Percentiles rank a stretch among this genome's conserved stretches.
These are phyloP conservation scores for Yarrowia sp. DNA, from an alignment of 805 yeast genomes.

Conservation along the genomic window DNA sequence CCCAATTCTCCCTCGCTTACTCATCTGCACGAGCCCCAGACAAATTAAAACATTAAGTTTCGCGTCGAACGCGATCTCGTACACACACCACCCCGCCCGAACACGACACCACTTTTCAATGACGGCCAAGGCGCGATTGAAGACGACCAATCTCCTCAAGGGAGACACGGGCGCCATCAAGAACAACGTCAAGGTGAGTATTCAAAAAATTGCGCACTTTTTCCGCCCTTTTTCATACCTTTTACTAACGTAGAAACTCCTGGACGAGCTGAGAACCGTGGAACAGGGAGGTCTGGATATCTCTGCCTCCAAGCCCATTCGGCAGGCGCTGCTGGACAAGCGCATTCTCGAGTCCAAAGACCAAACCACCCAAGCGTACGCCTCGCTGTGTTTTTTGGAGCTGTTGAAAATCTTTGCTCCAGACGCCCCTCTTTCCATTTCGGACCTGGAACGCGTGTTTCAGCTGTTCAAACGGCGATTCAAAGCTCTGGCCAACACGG, in stretches of 20 bases:
- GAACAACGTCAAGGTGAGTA: slow-evolving; percentile 14
- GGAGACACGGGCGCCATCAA: slow-evolving; percentile 22
- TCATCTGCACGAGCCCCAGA: not conserved
- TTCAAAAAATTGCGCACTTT: not conserved
- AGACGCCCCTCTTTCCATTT: slow-evolving; percentile 76
- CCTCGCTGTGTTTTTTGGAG: slow-evolving; percentile 73
- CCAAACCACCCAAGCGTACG: slow-evolving; percentile 62
- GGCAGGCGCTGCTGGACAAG: slow-evolving; percentile 52
- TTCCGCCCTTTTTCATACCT: not conserved
- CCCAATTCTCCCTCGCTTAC: not conserved
- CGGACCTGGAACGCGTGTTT: slow-evolving; percentile 58
- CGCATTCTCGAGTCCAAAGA: slow-evolving; percentile 62
- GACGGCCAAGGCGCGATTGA: slow-evolving; percentile 22
- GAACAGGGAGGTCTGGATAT: slow-evolving; percentile 60
- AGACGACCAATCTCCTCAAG: slow-evolving; percentile 16
- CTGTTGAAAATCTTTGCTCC: slow-evolving; percentile 78
- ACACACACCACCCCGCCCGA: not conserved
- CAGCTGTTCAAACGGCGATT: slow-evolving; percentile 63
- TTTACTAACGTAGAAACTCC: slow-evolving; percentile 42
- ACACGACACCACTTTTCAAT: not conserved
- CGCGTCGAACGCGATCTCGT: slow-evolving; percentile 14
- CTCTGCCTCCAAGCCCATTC: slow-evolving; percentile 45
- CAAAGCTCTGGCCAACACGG: slow-evolving; percentile 46
- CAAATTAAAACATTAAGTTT: not conserved
- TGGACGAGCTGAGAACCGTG: slow-evolving; percentile 58